These are phyloP conservation scores for Metschnikowia bowlesiae DNA, from an alignment of 805 yeast genomes.

Conservation along the genomic window DNA sequence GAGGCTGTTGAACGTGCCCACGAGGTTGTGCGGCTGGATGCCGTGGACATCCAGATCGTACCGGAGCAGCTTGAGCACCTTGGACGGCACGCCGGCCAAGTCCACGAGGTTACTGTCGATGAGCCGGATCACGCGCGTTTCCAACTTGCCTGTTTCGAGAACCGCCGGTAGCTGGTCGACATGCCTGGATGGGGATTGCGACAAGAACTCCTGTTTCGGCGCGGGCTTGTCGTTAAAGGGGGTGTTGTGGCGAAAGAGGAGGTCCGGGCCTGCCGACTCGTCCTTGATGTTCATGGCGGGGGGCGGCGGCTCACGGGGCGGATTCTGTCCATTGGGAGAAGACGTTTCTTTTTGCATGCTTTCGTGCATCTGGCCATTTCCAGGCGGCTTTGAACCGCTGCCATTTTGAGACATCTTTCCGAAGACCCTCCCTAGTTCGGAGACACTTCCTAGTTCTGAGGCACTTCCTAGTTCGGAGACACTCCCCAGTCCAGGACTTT, in stretches of 20 bases:
- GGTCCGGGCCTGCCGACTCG: background rate
- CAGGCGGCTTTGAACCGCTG: too few relatives aligned
- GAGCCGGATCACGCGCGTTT: slow-evolving; percentile 29
- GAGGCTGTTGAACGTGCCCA: slow-evolving; percentile 38
- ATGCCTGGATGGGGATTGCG: background rate
- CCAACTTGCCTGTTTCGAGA: slow-evolving; percentile 8
- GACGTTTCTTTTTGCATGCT: too few relatives aligned
- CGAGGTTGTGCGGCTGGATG: slow-evolving; percentile 9
- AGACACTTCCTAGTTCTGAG: too few relatives aligned
- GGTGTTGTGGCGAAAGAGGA: too few relatives aligned
- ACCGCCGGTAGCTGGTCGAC: background rate
- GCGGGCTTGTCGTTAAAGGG: background rate
- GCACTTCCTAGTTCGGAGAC: too few relatives aligned
- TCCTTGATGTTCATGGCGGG: background rate
- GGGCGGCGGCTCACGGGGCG: too few relatives aligned
- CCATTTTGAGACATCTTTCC: too few relatives aligned
- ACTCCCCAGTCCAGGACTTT: too few relatives aligned
- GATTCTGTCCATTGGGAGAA: too few relatives aligned
- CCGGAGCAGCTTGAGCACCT: slow-evolving; percentile 31
- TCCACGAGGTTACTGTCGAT: slow-evolving; percentile 39
- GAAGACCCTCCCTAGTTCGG: too few relatives aligned
- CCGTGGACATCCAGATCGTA: slow-evolving; percentile 10
- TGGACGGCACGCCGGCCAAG: slow-evolving; percentile 31
- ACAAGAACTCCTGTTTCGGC: background rate
- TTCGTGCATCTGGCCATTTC: too few relatives aligned